phyloP scores from a whole-genome alignment of 805 yeast species.

The Starmerella scarabaei region DNA sequence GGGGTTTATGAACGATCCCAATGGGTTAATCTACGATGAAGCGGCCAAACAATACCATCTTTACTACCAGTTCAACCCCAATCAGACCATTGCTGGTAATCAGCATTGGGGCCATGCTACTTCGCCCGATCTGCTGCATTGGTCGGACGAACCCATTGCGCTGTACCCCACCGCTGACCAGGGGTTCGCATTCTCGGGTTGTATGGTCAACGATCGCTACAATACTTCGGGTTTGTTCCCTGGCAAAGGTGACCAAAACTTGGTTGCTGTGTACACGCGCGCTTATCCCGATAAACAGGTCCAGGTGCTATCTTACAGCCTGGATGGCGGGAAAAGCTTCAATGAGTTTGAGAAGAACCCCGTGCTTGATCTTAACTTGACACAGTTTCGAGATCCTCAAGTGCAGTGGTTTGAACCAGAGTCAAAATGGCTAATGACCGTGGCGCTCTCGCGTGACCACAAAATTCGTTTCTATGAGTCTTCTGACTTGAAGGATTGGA shows the following conservation, averaged over 20 bases:
- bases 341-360: slow-evolving; percentile 26
- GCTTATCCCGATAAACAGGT: slow-evolving; percentile 23
- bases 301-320: slow-evolving; percentile 29
- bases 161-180: slow-evolving; percentile 23
- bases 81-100: slow-evolving; percentile 26
- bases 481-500: slow-evolving; percentile 11
- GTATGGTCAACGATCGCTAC: slow-evolving; percentile 29
- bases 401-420: slow-evolving; percentile 16
- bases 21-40: slow-evolving; percentile 30
- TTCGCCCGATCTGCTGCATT: slow-evolving; percentile 27
- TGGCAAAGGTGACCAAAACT: slow-evolving; percentile 23
- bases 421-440: slow-evolving; percentile 15
- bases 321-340: slow-evolving; percentile 30
- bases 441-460: slow-evolving; percentile 17
- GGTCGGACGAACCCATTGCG: slow-evolving; percentile 29
- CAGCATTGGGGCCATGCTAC: slow-evolving; percentile 36
- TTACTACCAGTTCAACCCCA: slow-evolving; percentile 32
- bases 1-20: slow-evolving; percentile 37
- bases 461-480: slow-evolving; percentile 16
- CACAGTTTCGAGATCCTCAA: slow-evolving; percentile 19
- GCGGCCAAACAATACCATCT: slow-evolving; percentile 26
- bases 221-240: slow-evolving; percentile 29
- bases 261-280: slow-evolving; percentile 31
- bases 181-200: slow-evolving; percentile 30
- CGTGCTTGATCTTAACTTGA: slow-evolving; percentile 24